Conservation (phyloP, 495 filamentous ascomycete species). For the Penicillium canescens region DNA sequence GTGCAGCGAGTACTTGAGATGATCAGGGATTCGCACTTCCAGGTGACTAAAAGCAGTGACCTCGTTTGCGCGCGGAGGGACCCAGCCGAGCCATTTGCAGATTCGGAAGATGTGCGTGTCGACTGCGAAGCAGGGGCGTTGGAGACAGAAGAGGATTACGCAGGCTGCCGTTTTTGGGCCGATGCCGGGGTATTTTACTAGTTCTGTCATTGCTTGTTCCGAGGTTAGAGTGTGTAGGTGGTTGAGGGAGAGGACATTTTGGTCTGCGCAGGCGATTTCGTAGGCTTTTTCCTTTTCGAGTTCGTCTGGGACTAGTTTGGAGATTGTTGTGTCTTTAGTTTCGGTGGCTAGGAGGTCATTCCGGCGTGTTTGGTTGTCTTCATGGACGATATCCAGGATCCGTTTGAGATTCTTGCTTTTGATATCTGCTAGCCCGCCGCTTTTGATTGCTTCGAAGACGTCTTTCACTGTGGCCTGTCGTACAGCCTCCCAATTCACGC, state of each 20-base stretch:
- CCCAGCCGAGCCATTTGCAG: constrained; percentile 84
- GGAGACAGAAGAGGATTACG: constrained; percentile 77
- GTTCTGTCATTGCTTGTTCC: constrained; percentile 69
- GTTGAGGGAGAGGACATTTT: constrained; percentile 69
- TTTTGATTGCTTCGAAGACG: constrained; percentile 70
- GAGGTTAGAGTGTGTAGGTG: constrained; percentile 68
- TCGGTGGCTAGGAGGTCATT: constrained; percentile 26
- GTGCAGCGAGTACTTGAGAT: constrained; percentile 87
- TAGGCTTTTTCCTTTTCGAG: constrained; percentile 44
- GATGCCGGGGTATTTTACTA: constrained; percentile 79
- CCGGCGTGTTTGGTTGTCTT: constrained; percentile 60
- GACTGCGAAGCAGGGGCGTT: constrained; percentile 76
- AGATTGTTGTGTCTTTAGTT: background rate
- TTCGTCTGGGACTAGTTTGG: constrained; percentile 9
- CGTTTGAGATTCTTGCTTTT: constrained; percentile 80
- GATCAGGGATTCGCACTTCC: constrained; percentile 78
- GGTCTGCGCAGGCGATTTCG: constrained; percentile 53
- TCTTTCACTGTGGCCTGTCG: constrained; percentile 61
- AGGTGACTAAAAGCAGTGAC: constrained; percentile 77
- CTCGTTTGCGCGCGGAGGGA: constrained; percentile 57
- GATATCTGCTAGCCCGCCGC: constrained; percentile 63
- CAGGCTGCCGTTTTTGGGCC: constrained; percentile 92
- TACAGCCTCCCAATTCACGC: constrained; percentile 85
- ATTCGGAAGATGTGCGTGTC: constrained; percentile 85
- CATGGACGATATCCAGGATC: constrained; percentile 77